A percentile compares a stretch with the other conserved stretches of the same genome.
Evolutionary conservation across 2,329 filamentous ascomycete species (phyloP).

Genomic region (Akanthomyces muscarius): DNA sequence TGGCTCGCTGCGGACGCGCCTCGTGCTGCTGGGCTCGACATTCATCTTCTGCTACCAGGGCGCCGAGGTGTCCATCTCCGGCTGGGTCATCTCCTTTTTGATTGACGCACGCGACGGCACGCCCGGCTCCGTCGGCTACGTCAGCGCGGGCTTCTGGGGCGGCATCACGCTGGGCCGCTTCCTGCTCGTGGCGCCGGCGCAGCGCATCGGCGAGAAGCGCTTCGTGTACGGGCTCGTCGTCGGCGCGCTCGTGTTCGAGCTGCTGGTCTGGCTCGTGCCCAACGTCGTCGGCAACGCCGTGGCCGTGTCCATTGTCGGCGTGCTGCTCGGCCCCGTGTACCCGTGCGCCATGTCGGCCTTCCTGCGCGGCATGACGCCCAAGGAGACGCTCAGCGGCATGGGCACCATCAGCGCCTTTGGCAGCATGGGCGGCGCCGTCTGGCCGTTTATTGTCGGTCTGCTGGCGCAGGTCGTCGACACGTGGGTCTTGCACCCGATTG

Average conservation of each 20-base stretch:
- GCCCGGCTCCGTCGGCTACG: conserved; percentile 70
- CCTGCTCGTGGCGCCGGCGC: conserved; percentile 61
- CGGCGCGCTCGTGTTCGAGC: conserved; percentile 63
- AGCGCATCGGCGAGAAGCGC: conserved; percentile 63
- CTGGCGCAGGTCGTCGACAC: conserved; percentile 59
- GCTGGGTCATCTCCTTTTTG: conserved; percentile 84
- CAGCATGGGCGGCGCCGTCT: conserved; percentile 63
- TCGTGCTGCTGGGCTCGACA: conserved; percentile 68
- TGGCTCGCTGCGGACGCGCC: conserved; percentile 46
- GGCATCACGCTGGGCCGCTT: conserved; percentile 77
- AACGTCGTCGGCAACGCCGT: conserved; percentile 69
- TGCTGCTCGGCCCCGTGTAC: conserved; percentile 75
- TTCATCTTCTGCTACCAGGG: conserved; percentile 88
- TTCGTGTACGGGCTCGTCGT: conserved; percentile 62
- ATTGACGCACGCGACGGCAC: conserved; percentile 68
- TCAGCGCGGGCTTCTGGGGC: conserved; percentile 67
- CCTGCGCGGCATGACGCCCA: conserved; percentile 53
- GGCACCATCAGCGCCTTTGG: conserved; percentile 67
- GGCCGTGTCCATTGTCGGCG: conserved; percentile 64
- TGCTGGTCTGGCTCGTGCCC: conserved; percentile 75
- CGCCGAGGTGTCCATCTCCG: conserved; percentile 76
- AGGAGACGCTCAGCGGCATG: conserved; percentile 59
- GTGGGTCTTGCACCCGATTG: conserved; percentile 64
- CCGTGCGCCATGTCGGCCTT: conserved; percentile 67
- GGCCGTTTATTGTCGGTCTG: conserved; percentile 62